Percentiles rank a stretch among this genome's conserved stretches.
phyloP scores from a whole-genome alignment of 2,329 filamentous ascomycete genomes.

The Chaetomium strumarium region DNA sequence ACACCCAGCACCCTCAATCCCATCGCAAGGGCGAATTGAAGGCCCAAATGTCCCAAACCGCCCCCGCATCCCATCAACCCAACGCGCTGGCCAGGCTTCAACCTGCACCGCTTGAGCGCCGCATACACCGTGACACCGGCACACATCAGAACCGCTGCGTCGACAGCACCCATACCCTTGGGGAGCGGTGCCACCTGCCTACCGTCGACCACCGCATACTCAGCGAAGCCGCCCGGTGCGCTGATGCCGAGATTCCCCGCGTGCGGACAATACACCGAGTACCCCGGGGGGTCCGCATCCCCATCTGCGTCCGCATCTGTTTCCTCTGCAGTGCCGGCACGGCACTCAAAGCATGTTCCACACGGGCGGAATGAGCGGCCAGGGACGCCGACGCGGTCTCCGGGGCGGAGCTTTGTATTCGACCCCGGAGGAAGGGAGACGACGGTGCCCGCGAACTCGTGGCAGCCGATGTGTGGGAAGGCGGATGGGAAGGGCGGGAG shows the following conservation, averaged over 20 bases:
- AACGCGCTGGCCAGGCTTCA: constrained; percentile 30
- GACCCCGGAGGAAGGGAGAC: constrained; percentile 26
- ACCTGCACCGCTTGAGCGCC: constrained; percentile 33
- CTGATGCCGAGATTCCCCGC: constrained; percentile 25
- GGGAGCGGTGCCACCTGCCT: constrained; percentile 32
- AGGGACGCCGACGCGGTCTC: constrained; percentile 36
- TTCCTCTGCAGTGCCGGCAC: constrained; percentile 13
- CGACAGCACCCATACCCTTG: constrained; percentile 29
- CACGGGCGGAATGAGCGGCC: constrained; percentile 38
- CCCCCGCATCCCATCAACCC: constrained; percentile 36
- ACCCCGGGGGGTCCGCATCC: constrained; percentile 34
- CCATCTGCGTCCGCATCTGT: constrained; percentile 23
- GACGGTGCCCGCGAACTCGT: constrained; percentile 41
- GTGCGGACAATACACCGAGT: constrained; percentile 35
- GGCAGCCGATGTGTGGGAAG: constrained; percentile 40
- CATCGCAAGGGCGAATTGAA: constrained; percentile 28
- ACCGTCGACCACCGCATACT: constrained; percentile 38
- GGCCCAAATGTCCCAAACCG: constrained; percentile 26
- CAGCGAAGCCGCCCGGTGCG: constrained; percentile 34
- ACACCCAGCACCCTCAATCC: constrained; percentile 33
- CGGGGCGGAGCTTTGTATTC: constrained; percentile 13
- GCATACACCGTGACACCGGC: constrained; percentile 38
- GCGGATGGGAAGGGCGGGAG: constrained; percentile 30
- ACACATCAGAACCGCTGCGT: constrained; percentile 38
- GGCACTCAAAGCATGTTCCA: constrained; percentile 37